Evolutionary conservation across 2,329 filamentous ascomycete species (phyloP), one percentile per base, ranked within the genome.

Genomic region (Ophidiomyces ophidiicola): DNA sequence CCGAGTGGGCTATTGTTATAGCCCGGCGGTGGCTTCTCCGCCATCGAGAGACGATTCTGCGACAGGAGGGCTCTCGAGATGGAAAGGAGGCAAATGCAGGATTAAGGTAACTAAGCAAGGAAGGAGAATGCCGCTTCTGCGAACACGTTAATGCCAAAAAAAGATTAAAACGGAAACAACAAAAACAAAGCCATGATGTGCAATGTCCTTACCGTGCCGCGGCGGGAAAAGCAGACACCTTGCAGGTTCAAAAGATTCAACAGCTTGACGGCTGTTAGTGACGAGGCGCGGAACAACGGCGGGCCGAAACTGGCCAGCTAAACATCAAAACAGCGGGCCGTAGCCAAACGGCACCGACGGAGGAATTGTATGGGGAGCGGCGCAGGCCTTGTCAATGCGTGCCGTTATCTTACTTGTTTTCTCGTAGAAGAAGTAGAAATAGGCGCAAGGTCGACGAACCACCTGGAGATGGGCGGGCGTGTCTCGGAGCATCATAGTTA

Each of bases 301-400:
- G 42, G 42, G 4, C 42, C 42, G 42, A 34, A 25, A 29, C 28
- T 36, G 42, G 42, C 26, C 42, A 44, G 33, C 17, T 44, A 44
- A 33, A 31, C 41, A 11, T 40, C 32, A 31, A 41, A 20, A 8
- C 17, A 24, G 10, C 14, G 11, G 8, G 14, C 25, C 25, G 25
- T 12, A 8, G 3, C n/a, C n/a, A n/a, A n/a, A n/a, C n/a, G n/a
- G n/a, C n/a, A n/a, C n/a, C n/a, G n/a, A n/a, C n/a, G n/a, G n/a
- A n/a, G n/a, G n/a, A n/a, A n/a, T n/a, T n/a, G n/a, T n/a, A n/a
- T n/a, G n/a, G n/a, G n/a, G n/a, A n/a, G n/a, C n/a, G n/a, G n/a
- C n/a, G n/a, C n/a, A n/a, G n/a, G n/a, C n/a, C n/a, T n/a, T n/a
- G n/a, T n/a, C n/a, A n/a, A n/a, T n/a, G n/a, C n/a, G n/a, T n/a